phyloP scores from a whole-genome alignment of 805 yeast genomes.

The Candida insectorum region DNA sequence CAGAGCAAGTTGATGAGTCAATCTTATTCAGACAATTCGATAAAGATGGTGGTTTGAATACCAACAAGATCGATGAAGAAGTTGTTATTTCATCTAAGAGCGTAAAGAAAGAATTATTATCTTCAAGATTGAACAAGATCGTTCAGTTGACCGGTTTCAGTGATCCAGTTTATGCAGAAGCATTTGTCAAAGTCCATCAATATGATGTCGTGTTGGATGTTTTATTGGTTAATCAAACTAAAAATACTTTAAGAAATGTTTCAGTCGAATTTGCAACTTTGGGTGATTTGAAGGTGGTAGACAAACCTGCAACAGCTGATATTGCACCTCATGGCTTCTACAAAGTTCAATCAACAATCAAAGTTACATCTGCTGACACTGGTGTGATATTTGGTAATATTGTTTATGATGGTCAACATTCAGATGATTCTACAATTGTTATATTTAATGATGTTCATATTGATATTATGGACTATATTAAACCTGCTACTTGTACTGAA shows the following conservation, averaged over 20 bases:
- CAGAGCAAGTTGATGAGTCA: slow-evolving; percentile 76
- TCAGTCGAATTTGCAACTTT: slow-evolving; percentile 93
- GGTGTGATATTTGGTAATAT: slow-evolving; percentile 98
- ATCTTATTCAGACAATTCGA: slow-evolving; percentile 77
- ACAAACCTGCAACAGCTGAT: slow-evolving; percentile 83
- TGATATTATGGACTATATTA: slow-evolving; percentile 95
- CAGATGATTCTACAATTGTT: slow-evolving; percentile 84
- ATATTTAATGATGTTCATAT: slow-evolving; percentile 92
- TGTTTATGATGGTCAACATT: slow-evolving; percentile 93
- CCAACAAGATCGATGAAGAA: slow-evolving; percentile 50
- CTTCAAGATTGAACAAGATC: slow-evolving; percentile 82
- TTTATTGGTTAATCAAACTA: slow-evolving; percentile 90
- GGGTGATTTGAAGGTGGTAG: slow-evolving; percentile 94
- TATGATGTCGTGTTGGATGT: slow-evolving; percentile 95
- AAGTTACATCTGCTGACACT: slow-evolving; percentile 95
- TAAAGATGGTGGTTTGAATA: slow-evolving; percentile 23
- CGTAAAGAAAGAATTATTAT: slow-evolving; percentile 53
- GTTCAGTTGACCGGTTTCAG: slow-evolving; percentile 96
- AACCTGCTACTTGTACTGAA: slow-evolving; percentile 90
- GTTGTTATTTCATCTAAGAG: slow-evolving; percentile 48
- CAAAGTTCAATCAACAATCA: slow-evolving; percentile 81
- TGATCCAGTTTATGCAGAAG: slow-evolving; percentile 97
- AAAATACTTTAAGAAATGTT: slow-evolving; percentile 82
- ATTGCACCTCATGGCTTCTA: slow-evolving; percentile 98
- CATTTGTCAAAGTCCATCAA: slow-evolving; percentile 92